Percentiles rank a stretch among this genome's conserved stretches.
Conservation (phyloP, 148 eudicot genomes). For the Rhododendron vialii region DNA sequence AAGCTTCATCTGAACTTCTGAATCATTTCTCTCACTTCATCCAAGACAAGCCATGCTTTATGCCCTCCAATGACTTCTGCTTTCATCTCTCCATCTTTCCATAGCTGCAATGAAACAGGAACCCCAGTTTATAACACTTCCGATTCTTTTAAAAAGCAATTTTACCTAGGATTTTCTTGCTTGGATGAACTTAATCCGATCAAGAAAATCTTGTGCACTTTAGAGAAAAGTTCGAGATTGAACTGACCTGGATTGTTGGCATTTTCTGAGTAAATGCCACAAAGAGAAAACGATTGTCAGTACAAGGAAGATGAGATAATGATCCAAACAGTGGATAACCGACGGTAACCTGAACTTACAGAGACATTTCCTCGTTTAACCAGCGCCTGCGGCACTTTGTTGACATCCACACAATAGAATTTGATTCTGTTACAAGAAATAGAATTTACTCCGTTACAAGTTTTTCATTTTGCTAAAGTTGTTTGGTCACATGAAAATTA, state of each 20-base stretch:
- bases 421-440: slow-evolving; percentile 38
- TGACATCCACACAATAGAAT: slow-evolving; percentile 84
- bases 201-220: too few relatives aligned
- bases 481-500: too few relatives aligned
- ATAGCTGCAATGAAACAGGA: slow-evolving; percentile 41
- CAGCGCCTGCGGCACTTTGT: slow-evolving; percentile 80
- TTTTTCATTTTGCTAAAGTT: too few relatives aligned
- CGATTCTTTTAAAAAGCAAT: not conserved
- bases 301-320: not conserved
- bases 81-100: slow-evolving; percentile 97
- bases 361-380: slow-evolving; percentile 90
- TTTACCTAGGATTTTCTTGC: too few relatives aligned
- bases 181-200: too few relatives aligned
- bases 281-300: slow-evolving; percentile 10
- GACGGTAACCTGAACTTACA: slow-evolving; percentile 30
- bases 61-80: slow-evolving; percentile 96
- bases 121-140: not conserved
- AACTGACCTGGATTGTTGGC: slow-evolving; percentile 88
- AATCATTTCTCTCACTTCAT: slow-evolving; percentile 89
- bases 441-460: not conserved
- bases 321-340: not conserved
- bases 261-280: slow-evolving; percentile 60
- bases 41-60: slow-evolving; percentile 89
- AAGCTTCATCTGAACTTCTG: slow-evolving; percentile 39
- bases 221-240: not conserved